Percentiles rank a stretch among this genome's conserved stretches.
Conservation (phyloP, 2,329 filamentous ascomycete genomes). For the Cadophora sp. region DNA sequence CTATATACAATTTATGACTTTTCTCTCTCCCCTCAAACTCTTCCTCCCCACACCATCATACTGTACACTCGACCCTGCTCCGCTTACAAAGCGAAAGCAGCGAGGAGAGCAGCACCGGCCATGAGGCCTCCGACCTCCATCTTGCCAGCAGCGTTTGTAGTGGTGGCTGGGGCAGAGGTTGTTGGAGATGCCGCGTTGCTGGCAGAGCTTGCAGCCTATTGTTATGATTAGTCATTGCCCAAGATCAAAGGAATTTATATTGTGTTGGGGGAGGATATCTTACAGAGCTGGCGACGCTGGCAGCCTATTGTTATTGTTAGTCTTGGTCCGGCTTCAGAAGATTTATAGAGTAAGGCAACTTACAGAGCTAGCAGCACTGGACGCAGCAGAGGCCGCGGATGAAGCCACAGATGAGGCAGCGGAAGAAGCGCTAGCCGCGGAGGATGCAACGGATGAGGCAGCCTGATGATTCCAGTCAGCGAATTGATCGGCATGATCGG, state of each 20-base stretch:
- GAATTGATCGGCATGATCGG: too few species aligned
- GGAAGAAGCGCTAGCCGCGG: neutral
- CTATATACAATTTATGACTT: constrained; percentile 4
- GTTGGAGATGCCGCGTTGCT: neutral
- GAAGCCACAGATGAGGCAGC: constrained; percentile 17
- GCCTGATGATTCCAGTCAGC: too few species aligned
- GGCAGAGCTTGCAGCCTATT: neutral
- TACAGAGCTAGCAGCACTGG: constrained; percentile 12
- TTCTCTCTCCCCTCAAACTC: neutral
- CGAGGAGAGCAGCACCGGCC: constrained; percentile 33
- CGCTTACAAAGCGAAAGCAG: constrained; percentile 36
- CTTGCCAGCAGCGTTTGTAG: constrained; percentile 20
- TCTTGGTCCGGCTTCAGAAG: neutral
- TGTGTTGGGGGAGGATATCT: too few species aligned
- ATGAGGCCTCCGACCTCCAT: constrained; percentile 25
- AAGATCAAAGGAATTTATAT: neutral
- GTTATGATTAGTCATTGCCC: neutral
- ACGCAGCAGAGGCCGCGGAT: constrained; percentile 13
- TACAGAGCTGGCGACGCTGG: neutral
- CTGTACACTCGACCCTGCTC: neutral
- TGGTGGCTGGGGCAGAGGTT: constrained; percentile 12
- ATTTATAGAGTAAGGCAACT: neutral
- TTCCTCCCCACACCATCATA: neutral
- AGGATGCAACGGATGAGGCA: neutral
- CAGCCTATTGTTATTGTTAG: neutral